These are phyloP conservation scores for Zygosaccharomyces lentus DNA, from an alignment of 805 yeast species.

Conservation along the genomic window DNA sequence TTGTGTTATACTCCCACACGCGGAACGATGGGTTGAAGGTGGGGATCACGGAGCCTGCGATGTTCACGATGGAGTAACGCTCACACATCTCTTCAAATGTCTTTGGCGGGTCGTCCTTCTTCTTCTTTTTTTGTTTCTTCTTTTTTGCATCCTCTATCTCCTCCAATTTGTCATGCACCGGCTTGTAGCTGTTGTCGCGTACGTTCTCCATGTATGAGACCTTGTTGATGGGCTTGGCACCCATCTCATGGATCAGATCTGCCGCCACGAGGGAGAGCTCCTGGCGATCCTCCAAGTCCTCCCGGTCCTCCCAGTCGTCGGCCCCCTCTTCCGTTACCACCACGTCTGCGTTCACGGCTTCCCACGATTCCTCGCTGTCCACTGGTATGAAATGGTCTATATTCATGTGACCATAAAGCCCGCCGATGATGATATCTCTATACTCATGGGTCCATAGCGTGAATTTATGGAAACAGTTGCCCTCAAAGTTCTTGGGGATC, in stretches of 20 bases:
- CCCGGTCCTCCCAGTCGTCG: slow-evolving; percentile 20
- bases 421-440: slow-evolving; percentile 78
- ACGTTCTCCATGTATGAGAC: slow-evolving; percentile 57
- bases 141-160: slow-evolving; percentile 9
- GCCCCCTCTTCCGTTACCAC: slow-evolving; percentile 1
- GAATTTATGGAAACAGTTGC: slow-evolving; percentile 67
- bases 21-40: slow-evolving; percentile 81
- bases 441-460: slow-evolving; percentile 80
- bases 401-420: slow-evolving; percentile 86
- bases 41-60: slow-evolving; percentile 73
- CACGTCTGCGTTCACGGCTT: slow-evolving; percentile 30
- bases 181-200: slow-evolving; percentile 50
- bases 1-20: slow-evolving; percentile 80
- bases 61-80: slow-evolving; percentile 64
- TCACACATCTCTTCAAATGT: slow-evolving; percentile 37
- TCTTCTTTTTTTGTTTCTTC: slow-evolving; percentile 13
- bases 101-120: slow-evolving; percentile 6
- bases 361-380: slow-evolving; percentile 66
- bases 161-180: slow-evolving; percentile 37
- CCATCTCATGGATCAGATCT: slow-evolving; percentile 40
- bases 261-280: slow-evolving; percentile 33
- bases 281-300: slow-evolving; percentile 19
- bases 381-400: slow-evolving; percentile 79
- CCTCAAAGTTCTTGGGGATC: slow-evolving; percentile 68
- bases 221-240: slow-evolving; percentile 67